Evolutionary conservation across 1,139 yeast species (phyloP).

Genomic region (Nakaseomyces delphensis): DNA sequence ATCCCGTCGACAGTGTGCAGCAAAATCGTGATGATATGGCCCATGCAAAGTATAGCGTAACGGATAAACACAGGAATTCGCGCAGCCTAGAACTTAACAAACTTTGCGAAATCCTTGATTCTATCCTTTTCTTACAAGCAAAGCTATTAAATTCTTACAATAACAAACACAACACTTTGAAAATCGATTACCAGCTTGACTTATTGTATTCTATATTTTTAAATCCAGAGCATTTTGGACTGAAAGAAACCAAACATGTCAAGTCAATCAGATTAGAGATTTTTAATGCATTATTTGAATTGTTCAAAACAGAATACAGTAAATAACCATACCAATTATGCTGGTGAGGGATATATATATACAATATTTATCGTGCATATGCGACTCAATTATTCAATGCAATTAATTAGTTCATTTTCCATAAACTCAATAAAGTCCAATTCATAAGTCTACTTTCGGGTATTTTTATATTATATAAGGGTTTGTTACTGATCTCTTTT

Average conservation of each 20-base stretch:
- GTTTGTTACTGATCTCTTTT: no score
- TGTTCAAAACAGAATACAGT: conserved; percentile 2
- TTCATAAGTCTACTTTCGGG: no score
- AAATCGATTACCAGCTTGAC: not conserved
- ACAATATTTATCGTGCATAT: no score
- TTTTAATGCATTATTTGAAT: not conserved
- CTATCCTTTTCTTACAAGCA: not conserved
- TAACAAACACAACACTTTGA: not conserved
- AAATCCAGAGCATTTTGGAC: not conserved
- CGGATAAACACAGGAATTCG: not conserved
- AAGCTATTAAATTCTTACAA: conserved; percentile 1
- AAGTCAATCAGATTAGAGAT: not conserved
- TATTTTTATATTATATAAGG: no score
- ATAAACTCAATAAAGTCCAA: no score
- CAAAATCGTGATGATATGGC: not conserved
- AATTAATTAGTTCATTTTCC: no score
- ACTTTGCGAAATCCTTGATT: not conserved
- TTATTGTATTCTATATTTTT: conserved; percentile 1
- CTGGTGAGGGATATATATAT: no score
- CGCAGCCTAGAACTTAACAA: not conserved
- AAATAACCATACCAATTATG: no score
- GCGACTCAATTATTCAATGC: no score
- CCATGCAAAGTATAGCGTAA: not conserved
- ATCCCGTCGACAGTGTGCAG: not conserved
- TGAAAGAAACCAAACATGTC: not conserved